Evolutionary conservation across 352 stramenopile genomes (phyloP), one percentile per base, ranked within the genome.

Genomic region (Phytopythium oedochilum): DNA sequence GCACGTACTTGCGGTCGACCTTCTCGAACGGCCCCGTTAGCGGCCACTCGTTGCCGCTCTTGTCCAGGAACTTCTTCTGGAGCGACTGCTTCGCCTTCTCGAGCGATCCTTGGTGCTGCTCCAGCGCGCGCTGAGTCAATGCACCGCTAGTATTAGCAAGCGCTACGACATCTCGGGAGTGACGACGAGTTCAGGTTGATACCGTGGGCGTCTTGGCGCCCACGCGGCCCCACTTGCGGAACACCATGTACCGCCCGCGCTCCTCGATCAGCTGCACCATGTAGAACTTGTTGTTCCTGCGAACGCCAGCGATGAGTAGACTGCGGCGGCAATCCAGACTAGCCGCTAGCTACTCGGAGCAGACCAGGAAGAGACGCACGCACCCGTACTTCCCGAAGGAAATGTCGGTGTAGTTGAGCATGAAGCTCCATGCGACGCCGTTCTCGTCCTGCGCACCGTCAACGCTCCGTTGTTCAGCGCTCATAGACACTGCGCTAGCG

Each of bases 221-320:
- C 8, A 89, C 76, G 26, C 79, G 76, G 31, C 79, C 79, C 79
- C 79, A 89, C 48, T 85, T 86, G 53, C 75, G 78, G 55, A 86
- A 89, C 6, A 85, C 70, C 45, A 70, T 71, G 59, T 61, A 86
- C 0, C 65, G 50, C 10, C 59, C 47, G 22, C 63, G 55, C 44
- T 83, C 68, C 45, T 83, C 56, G 52, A 89, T 73, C 55, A 89
- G 57, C 63, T 89, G 79, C 44, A 83, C 53, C 74, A 78, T 80
- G 70, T 89, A 89, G 36, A 85, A 89, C 57, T 89, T 89, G 62
- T 89, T 89, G 73, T 85, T 87, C 3, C 78, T 88, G 39, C 1
- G n/a, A n/a, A n/a, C n/a, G n/a, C n/a, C n/a, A n/a, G n/a, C n/a
- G n/a, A n/a, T n/a, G n/a, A n/a, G n/a, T n/a, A n/a, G n/a, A n/a